Conservation (phyloP, 2,329 filamentous ascomycete genomes). For the Claviceps sp. region DNA sequence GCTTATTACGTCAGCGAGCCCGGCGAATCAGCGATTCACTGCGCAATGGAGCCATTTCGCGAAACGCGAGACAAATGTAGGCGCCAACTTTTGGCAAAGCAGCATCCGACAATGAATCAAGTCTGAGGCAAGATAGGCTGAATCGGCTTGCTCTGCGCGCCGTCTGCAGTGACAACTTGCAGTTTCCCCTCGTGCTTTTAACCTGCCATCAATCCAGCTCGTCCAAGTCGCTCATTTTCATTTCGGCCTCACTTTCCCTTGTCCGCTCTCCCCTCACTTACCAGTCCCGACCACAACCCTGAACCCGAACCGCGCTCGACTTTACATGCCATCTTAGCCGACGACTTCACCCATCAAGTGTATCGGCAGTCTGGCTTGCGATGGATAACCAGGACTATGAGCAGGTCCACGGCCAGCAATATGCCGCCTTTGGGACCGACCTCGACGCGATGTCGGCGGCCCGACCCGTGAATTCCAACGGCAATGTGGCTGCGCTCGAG, state of each 20-base stretch:
- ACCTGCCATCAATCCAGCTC: background rate
- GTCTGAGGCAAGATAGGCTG: background rate
- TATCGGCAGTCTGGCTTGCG: background rate
- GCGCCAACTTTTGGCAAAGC: no score
- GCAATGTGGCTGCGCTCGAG: conserved; percentile 3
- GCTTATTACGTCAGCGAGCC: no score
- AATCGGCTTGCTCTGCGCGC: background rate
- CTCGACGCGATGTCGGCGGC: background rate
- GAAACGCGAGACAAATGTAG: background rate
- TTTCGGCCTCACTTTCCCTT: background rate
- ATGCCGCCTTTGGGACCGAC: background rate
- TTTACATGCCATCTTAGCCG: background rate
- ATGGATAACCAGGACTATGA: conserved; percentile 5
- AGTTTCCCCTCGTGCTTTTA: background rate
- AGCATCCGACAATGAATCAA: no score
- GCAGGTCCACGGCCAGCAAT: conserved; percentile 2
- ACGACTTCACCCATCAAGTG: background rate
- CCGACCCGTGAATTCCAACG: conserved; percentile 3
- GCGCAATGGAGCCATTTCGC: background rate
- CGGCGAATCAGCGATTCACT: no score
- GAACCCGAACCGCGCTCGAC: no score
- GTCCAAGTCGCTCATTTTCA: background rate
- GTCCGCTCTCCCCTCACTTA: background rate
- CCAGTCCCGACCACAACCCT: background rate
- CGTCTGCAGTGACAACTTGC: background rate